These are phyloP conservation scores for Lachnellula suecica DNA, from an alignment of 2,329 filamentous ascomycete species.

Conservation along the genomic window DNA sequence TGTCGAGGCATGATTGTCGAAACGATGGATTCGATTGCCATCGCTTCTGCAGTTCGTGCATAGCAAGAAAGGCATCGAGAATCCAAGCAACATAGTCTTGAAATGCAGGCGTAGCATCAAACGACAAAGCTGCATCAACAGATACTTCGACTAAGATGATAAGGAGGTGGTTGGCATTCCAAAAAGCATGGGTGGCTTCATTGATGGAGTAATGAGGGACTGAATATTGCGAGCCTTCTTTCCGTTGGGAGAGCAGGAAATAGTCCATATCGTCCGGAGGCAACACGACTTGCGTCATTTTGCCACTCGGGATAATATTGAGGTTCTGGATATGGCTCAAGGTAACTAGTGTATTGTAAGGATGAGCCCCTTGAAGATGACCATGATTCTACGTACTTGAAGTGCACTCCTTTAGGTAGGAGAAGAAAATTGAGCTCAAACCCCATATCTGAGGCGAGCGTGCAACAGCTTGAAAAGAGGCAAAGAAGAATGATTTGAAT, in stretches of 20 bases:
- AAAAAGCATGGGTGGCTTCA: slow-evolving; percentile 21
- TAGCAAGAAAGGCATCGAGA: slow-evolving; percentile 28
- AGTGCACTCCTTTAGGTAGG: slow-evolving; percentile 46
- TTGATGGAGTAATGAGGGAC: slow-evolving; percentile 23
- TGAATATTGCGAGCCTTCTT: not conserved
- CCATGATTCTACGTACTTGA: slow-evolving; percentile 22
- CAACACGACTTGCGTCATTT: slow-evolving; percentile 18
- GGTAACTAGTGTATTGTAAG: slow-evolving; percentile 20
- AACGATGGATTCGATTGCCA: slow-evolving; percentile 13
- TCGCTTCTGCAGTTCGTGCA: slow-evolving; percentile 24
- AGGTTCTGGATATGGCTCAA: slow-evolving; percentile 25
- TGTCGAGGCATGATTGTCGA: slow-evolving; percentile 10
- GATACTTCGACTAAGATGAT: slow-evolving; percentile 31
- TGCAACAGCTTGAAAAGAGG: slow-evolving; percentile 45
- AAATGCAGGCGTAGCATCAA: slow-evolving; percentile 30
- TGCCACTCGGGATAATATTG: slow-evolving; percentile 11
- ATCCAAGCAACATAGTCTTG: slow-evolving; percentile 34
- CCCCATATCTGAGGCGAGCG: slow-evolving; percentile 49
- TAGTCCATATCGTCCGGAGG: slow-evolving; percentile 20
- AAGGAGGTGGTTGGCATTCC: slow-evolving; percentile 27
- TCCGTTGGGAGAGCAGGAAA: slow-evolving; percentile 8
- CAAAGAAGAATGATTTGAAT: slow-evolving; percentile 53
- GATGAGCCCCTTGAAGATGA: not conserved
- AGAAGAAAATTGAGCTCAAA: slow-evolving; percentile 42
- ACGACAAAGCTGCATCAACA: slow-evolving; percentile 20